Evolutionary conservation across 345 rosid genomes (phyloP).

Genomic region (Hibiscus trionum): DNA sequence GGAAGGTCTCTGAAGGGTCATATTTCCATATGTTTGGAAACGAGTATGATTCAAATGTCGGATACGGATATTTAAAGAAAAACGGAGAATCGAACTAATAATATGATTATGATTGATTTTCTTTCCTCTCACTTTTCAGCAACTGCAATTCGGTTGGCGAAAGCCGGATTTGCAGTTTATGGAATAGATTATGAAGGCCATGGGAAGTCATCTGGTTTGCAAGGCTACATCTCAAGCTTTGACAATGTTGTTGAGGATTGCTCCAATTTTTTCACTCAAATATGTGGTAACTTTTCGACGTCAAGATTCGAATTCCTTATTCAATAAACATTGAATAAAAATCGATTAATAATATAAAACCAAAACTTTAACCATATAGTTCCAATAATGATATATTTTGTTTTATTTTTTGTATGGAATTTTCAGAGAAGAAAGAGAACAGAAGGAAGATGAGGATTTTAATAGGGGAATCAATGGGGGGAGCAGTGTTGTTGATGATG

Average conservation of each 20-base stretch:
- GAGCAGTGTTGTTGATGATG: conserved; percentile 57
- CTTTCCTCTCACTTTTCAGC: conserved; percentile 25
- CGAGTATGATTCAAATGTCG: too few relatives aligned
- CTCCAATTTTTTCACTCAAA: conserved; percentile 38
- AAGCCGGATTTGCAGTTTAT: conserved; percentile 53
- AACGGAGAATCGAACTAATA: neutral
- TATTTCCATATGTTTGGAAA: too few relatives aligned
- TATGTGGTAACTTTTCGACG: conserved; percentile 38
- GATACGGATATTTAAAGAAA: neutral
- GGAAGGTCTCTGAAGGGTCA: too few relatives aligned
- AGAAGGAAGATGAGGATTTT: conserved; percentile 54
- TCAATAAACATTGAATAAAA: too few relatives aligned
- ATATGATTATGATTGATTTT: neutral
- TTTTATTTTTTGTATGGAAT: neutral
- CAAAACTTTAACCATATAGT: too few relatives aligned
- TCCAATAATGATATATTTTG: neutral
- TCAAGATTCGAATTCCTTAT: too few relatives aligned
- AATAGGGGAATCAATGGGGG: conserved; percentile 91
- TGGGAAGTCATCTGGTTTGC: conserved; percentile 65
- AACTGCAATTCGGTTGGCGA: conserved; percentile 52
- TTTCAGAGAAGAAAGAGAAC: conserved; percentile 46
- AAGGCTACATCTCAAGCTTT: conserved; percentile 38
- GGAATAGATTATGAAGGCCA: conserved; percentile 91
- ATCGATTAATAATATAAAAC: too few relatives aligned
- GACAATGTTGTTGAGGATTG: conserved; percentile 53